phyloP scores from a whole-genome alignment of 495 filamentous ascomycete genomes.

The Schizothecium vesticola region DNA sequence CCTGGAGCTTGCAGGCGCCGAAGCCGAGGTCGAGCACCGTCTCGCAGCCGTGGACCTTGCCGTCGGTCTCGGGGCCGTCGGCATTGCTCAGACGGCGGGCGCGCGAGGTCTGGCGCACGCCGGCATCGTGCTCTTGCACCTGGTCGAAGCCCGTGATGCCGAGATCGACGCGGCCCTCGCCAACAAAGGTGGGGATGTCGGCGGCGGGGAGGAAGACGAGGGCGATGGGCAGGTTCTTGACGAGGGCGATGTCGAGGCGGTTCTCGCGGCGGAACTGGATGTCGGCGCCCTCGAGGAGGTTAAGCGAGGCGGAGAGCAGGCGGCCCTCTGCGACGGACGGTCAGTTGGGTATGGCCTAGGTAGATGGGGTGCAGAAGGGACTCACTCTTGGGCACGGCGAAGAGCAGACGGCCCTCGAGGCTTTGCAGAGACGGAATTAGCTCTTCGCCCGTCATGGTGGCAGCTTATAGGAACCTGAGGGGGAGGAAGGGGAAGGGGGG shows the following conservation, averaged over 20 bases:
- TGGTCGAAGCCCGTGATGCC: slow-evolving; percentile 94
- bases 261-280: slow-evolving; percentile 93
- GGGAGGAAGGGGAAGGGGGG: slow-evolving; percentile 1
- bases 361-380: slow-evolving; percentile 15
- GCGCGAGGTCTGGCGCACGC: slow-evolving; percentile 49
- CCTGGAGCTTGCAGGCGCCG: slow-evolving; percentile 85
- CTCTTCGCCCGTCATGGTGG: slow-evolving; percentile 28
- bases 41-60: slow-evolving; percentile 56
- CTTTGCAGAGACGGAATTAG: slow-evolving; percentile 41
- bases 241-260: slow-evolving; percentile 91
- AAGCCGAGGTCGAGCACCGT: slow-evolving; percentile 86
- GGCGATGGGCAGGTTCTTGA: slow-evolving; percentile 90
- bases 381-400: slow-evolving; percentile 95
- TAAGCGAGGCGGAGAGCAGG: slow-evolving; percentile 75
- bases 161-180: slow-evolving; percentile 86
- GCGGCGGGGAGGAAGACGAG: slow-evolving; percentile 96
- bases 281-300: slow-evolving; percentile 86
- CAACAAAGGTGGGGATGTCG: slow-evolving; percentile 95
- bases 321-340: slow-evolving; percentile 66
- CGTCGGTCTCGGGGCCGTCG: slow-evolving; percentile 33
- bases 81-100: slow-evolving; percentile 51
- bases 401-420: slow-evolving; percentile 87
- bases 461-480: not conserved
- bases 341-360: not conserved
- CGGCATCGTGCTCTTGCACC: slow-evolving; percentile 85